A percentile compares a stretch with the other conserved stretches of the same genome.
These are phyloP conservation scores for Cutaneotrichosporon sp. DNA, from an alignment of 1,284 basidiomycete genomes.

Conservation along the genomic window DNA sequence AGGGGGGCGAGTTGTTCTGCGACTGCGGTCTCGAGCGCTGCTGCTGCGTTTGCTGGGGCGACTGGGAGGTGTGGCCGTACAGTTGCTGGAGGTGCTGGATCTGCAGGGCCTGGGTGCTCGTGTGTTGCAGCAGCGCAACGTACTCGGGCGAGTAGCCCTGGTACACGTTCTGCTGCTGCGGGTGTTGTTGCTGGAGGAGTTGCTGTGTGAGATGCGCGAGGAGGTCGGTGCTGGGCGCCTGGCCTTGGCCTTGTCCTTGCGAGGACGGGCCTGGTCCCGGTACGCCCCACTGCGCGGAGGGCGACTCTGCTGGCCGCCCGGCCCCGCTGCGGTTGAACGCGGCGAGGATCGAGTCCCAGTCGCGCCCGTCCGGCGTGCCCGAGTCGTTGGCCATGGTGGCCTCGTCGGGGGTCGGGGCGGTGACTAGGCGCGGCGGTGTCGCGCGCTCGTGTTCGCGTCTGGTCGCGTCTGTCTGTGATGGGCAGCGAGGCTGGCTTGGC, in stretches of 20 bases:
- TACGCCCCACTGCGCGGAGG: neutral
- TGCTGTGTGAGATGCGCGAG: conserved; percentile 2
- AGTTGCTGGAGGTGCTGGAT: conserved; percentile 3
- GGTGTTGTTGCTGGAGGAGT: conserved; percentile 5
- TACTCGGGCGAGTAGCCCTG: neutral
- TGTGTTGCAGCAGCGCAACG: conserved; percentile 1
- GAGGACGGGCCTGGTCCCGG: neutral
- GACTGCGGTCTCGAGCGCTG: neutral
- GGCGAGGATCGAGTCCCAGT: conserved; percentile 21
- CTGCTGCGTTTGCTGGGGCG: neutral
- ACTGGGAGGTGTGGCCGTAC: neutral
- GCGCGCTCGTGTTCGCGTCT: neutral
- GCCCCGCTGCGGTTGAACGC: conserved; percentile 12
- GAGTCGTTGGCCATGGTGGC: neutral
- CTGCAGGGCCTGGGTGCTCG: neutral
- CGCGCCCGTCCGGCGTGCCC: conserved; percentile 6
- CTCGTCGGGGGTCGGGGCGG: neutral
- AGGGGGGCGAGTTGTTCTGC: neutral
- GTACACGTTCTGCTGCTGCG: neutral
- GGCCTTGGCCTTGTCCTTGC: too few species aligned
- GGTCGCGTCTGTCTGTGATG: neutral
- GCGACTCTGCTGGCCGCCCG: neutral
- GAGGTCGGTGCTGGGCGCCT: neutral
- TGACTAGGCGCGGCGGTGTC: neutral
- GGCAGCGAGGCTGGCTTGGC: neutral